Evolutionary conservation across 768 basidiomycete species (phyloP), one percentile per base, ranked within the genome.

Genomic region (Crepidotus variabilis): DNA sequence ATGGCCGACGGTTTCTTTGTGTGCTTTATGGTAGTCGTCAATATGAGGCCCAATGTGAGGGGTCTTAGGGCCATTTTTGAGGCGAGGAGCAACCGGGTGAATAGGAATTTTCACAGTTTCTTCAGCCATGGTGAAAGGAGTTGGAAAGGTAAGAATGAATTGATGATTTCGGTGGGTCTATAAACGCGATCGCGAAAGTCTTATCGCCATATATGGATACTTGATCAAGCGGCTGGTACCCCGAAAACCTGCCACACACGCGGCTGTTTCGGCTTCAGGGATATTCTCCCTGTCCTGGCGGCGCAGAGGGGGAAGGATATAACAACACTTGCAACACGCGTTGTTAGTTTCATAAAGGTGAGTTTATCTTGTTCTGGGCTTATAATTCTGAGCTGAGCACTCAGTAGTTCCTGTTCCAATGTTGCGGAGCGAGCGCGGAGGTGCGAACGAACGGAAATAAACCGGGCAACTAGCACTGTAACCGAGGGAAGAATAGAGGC

Each of bases 41-140:
- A 87, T 80, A 69, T 88, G 77, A 16, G 93, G 92, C 0, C 87
- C 89, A 22, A 98, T 65, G 69, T 96, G 92, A 2, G 91, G 90
- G 23, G 63, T 81, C 69, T 87, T 88, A 47, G 68, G 66, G 9
- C 85, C 85, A 46, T 79, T 69, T 60, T 81, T 63, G 58, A 95
- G 67, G 55, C 92, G 87, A 47, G 88, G 82, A 3, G 92, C 91
- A 51, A 94, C 75, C 46, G 93, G 91, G 72, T 90, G 86, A 35
- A 79, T 79, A 6, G 70, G 72, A 49, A 76, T 62, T 33, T 65
- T 24, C 54, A 63, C 60, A 34, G 68, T 48, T 48, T 64, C 63
- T 34, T 78, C 78, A 54, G 78, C 57, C 80, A 81, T 81, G 65
- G 64, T 56, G 60, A 60, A 47, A 23, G 61, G 47, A 59, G 52